Evolutionary conservation across 495 filamentous ascomycete species (phyloP).

Genomic region (Trichoderma gamsii): DNA sequence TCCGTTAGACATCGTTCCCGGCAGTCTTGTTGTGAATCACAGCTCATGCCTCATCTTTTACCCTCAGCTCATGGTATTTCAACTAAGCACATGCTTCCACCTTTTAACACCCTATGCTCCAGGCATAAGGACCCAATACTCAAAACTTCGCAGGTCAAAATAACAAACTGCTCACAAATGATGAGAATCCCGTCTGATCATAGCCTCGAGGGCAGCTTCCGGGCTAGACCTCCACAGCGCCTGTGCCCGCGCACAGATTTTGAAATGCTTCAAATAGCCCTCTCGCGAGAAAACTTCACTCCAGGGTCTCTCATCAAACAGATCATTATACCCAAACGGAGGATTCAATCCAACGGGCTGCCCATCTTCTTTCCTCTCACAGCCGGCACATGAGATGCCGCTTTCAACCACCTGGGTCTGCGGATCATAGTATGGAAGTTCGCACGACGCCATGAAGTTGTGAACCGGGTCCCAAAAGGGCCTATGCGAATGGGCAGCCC

Average conservation of each 20-base stretch:
- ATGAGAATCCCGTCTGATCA: background rate
- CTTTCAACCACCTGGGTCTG: background rate
- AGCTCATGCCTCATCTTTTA: too few relatives aligned
- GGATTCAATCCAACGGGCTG: background rate
- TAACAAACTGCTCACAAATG: background rate
- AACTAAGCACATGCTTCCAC: too few relatives aligned
- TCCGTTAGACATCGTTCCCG: too few relatives aligned
- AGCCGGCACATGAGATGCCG: conserved; percentile 5
- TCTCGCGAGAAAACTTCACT: background rate
- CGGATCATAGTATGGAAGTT: conserved; percentile 5
- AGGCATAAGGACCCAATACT: too few relatives aligned
- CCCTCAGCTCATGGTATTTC: too few relatives aligned
- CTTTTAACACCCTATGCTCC: too few relatives aligned
- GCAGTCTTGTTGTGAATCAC: too few relatives aligned
- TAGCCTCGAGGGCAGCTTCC: conserved; percentile 2
- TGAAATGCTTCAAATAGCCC: conserved; percentile 2
- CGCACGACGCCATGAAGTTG: conserved; percentile 13
- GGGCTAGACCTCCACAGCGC: conserved; percentile 2
- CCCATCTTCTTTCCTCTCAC: background rate
- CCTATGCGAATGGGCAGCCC: background rate
- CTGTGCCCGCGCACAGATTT: background rate
- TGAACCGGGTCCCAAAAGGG: conserved; percentile 7
- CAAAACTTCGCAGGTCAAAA: too few relatives aligned
- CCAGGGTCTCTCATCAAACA: background rate
- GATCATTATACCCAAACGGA: background rate